Evolutionary conservation across 148 eudicot genomes (phyloP).

Genomic region (Linanthus parryae): DNA sequence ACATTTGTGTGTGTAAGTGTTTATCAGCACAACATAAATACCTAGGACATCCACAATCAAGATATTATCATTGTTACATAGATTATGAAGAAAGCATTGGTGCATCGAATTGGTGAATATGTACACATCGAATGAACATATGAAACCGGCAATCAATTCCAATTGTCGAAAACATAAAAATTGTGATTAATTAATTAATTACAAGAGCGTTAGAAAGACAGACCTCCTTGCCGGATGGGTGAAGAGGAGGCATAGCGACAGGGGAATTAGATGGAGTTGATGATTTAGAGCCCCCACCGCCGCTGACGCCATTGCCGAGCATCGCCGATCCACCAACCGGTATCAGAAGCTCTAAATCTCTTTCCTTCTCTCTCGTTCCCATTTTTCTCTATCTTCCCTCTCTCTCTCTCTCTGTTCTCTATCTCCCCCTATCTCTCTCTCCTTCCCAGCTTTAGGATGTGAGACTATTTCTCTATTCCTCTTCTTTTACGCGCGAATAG

Average conservation of each 20-base stretch:
- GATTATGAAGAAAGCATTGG: too few species aligned
- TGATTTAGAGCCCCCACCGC: slow-evolving; percentile 3
- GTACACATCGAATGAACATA: background rate
- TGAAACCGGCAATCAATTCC: background rate
- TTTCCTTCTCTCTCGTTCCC: slow-evolving; percentile 14
- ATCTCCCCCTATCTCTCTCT: too few species aligned
- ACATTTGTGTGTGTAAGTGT: background rate
- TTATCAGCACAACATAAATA: background rate
- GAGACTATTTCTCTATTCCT: too few species aligned
- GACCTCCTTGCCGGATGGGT: slow-evolving; percentile 20
- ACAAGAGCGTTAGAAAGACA: background rate
- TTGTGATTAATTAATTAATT: background rate
- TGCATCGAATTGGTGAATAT: too few species aligned
- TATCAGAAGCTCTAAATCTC: slow-evolving; percentile 21
- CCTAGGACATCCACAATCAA: background rate
- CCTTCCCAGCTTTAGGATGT: too few species aligned
- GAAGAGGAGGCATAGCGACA: slow-evolving; percentile 4
- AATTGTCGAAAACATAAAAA: too few species aligned
- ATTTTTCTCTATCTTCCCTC: slow-evolving; percentile 7
- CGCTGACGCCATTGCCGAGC: too few species aligned
- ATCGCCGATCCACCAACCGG: slow-evolving; percentile 3
- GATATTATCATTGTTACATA: background rate
- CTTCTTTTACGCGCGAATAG: too few species aligned
- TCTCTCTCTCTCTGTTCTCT: background rate
- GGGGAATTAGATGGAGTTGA: background rate